Base-by-base conservation (phyloP, 2,329 filamentous ascomycete genomes). In the Ophiostoma sp. region DNA sequence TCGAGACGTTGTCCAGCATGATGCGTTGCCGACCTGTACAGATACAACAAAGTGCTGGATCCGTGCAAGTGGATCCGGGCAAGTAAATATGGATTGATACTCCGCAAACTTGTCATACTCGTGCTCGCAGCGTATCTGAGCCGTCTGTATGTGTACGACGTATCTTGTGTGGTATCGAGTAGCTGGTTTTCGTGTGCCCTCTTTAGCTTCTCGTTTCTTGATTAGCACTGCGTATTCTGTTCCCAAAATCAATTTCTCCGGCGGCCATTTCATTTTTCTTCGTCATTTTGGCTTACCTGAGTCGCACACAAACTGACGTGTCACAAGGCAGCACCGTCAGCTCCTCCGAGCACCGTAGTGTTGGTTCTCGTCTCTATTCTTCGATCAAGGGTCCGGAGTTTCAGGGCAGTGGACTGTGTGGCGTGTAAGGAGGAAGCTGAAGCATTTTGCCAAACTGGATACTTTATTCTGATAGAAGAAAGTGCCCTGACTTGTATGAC, bases 311-410 rank as follows among this genome's bases (percentile, higher is more conserved):
- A 70, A 45, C 55, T 74, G 70, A 74, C 55, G 59, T 63, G 64
- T 74, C 73, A 74, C 63, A 61, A 57, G 22, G 5, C 25, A 50
- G 19, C 39, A 61, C 39, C 45, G 59, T 28, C 69, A 74, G 71
- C 63, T 39, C 25, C 71, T 50, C 73, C 69, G 64, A 57, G 64
- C 73, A 36, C 73, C 73, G 19, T 70, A 17, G 39, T 63, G 69
- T 19, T 73, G 72, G 73, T 69, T 74, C 25, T 59, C 22, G 50
- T 69, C 52, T 12, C 33, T 52, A 45, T n/a, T 42, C 25, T 59
- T 59, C 36, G 15, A 22, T 11, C 33, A 22, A n/a, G 36, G n/a
- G 36, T 28, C 3, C 11, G 57, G 57, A 19, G 8, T n/a, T 9
- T 31, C 22, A 3, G 31, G 57, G 22, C 7, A 25, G 15, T 19